A percentile compares a stretch with the other conserved stretches of the same genome.
Conservation (phyloP, 139 green algal species). For the Haematococcus lacustris region DNA sequence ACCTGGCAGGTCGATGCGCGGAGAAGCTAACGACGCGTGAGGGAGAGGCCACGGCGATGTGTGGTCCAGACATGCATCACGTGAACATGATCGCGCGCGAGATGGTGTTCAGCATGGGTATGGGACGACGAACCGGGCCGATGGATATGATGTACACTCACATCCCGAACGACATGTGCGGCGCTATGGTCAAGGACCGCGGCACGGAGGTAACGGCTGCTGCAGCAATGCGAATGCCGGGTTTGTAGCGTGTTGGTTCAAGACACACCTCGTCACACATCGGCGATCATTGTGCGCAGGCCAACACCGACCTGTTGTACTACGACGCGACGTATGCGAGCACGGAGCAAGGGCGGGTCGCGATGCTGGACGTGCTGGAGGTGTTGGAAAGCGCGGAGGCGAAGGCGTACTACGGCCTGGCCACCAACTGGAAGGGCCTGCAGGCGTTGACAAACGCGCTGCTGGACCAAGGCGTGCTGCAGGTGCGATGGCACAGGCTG, state of each 20-base stretch:
- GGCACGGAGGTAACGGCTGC: neutral
- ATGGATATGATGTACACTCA: conserved; percentile 58
- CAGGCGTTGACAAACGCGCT: conserved; percentile 42
- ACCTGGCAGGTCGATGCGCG: conserved; percentile 61
- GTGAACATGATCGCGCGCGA: conserved; percentile 78
- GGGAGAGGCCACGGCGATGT: conserved; percentile 46
- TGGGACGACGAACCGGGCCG: conserved; percentile 61
- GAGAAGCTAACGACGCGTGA: conserved; percentile 81
- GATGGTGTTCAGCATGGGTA: conserved; percentile 78
- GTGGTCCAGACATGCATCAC: conserved; percentile 42
- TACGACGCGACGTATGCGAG: conserved; percentile 37
- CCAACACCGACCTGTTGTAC: conserved; percentile 16
- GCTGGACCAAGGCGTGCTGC: conserved; percentile 36
- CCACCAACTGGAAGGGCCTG: conserved; percentile 74
- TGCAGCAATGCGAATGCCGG: no score
- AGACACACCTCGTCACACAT: no score
- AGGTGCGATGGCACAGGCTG: no score
- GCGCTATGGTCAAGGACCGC: neutral
- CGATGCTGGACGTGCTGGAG: conserved; percentile 52
- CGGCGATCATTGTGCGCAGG: no score
- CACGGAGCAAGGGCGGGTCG: conserved; percentile 47
- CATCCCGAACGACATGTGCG: neutral
- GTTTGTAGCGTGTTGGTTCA: no score
- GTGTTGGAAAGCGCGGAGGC: conserved; percentile 78
- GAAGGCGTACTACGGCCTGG: conserved; percentile 81